Conservation (phyloP, 352 stramenopile species). For the Phytophthora niederhauseri region DNA sequence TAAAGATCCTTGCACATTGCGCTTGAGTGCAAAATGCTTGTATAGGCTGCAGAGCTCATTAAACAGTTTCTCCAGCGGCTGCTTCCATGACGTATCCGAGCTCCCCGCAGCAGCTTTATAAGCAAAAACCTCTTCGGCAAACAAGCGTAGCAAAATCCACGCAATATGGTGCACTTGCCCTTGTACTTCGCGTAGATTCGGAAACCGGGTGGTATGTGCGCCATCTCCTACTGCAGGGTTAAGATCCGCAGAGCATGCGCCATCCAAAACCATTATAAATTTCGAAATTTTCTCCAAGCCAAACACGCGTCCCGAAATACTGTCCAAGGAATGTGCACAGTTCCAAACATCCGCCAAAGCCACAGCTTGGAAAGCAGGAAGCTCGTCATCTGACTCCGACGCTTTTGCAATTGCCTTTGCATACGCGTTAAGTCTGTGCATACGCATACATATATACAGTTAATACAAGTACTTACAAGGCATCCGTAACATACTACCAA, state of each 20-base stretch:
- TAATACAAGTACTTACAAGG: background rate
- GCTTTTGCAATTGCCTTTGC: constrained; percentile 14
- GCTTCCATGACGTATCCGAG: constrained; percentile 13
- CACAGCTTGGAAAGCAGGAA: constrained; percentile 17
- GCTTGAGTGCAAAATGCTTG: constrained; percentile 26
- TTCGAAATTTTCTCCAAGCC: constrained; percentile 20
- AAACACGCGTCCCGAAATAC: constrained; percentile 18
- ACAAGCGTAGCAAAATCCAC: constrained; percentile 35
- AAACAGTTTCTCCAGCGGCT: constrained; percentile 15
- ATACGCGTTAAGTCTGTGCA: constrained; percentile 28
- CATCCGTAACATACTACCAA: background rate
- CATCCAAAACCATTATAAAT: constrained; percentile 22
- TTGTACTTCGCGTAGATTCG: constrained; percentile 6
- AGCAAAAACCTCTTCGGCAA: constrained; percentile 31
- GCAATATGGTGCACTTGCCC: constrained; percentile 30
- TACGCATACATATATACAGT: constrained; percentile 5
- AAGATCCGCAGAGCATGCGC: background rate
- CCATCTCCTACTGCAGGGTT: background rate
- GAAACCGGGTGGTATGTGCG: background rate
- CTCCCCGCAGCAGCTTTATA: background rate
- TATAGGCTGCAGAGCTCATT: constrained; percentile 28
- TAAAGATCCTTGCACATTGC: background rate
- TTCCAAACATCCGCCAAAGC: constrained; percentile 42
- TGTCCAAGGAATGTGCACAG: constrained; percentile 31
- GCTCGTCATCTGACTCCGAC: constrained; percentile 10